These are phyloP conservation scores for Xylaria sp. DNA, from an alignment of 495 filamentous ascomycete species.

Conservation along the genomic window DNA sequence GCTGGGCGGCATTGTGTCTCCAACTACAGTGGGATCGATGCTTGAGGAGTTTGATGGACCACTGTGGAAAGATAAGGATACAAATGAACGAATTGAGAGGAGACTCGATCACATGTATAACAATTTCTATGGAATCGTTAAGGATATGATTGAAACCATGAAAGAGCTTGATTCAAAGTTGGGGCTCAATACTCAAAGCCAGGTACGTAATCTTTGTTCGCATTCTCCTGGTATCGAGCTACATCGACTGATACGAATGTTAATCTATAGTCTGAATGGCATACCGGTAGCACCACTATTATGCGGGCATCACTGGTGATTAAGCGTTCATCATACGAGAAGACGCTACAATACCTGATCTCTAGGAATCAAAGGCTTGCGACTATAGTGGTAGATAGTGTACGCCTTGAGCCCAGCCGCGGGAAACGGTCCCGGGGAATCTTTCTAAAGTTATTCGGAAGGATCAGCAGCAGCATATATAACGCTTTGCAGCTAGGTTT, in stretches of 20 bases:
- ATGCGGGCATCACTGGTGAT: background rate
- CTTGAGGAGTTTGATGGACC: background rate
- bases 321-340: background rate
- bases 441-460: background rate
- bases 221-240: background rate
- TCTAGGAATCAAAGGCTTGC: background rate
- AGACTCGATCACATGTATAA: background rate
- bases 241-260: background rate
- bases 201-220: background rate
- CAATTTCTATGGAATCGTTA: background rate
- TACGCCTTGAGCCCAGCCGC: slow-evolving; percentile 1
- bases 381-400: background rate
- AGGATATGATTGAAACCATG: background rate
- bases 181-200: background rate
- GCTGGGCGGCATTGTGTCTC: background rate
- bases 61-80: background rate
- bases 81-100: background rate
- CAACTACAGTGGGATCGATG: background rate
- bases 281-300: background rate
- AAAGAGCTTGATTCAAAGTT: background rate
- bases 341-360: background rate
- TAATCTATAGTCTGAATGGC: background rate
- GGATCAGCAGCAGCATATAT: background rate
- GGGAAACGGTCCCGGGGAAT: background rate
- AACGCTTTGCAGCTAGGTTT: background rate